Conservation (phyloP, 2,329 filamentous ascomycete genomes). For the Chalaropsis thielavioides region DNA sequence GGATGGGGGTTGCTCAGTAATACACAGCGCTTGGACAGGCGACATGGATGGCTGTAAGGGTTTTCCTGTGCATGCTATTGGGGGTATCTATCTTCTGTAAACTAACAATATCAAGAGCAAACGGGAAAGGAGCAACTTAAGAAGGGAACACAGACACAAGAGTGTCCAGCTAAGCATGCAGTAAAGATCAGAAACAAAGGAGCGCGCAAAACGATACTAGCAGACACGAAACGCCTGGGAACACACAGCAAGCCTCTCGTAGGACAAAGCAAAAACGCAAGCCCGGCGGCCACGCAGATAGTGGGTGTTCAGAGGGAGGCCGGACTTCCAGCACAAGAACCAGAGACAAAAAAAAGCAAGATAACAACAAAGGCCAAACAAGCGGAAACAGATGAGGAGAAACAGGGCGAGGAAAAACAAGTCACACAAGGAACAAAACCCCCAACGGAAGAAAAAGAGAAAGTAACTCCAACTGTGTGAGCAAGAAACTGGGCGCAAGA, state of each 20-base stretch:
- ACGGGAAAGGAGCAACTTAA: neutral
- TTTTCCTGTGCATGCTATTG: neutral
- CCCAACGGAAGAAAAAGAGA: neutral
- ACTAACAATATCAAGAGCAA: slow-evolving; percentile 7
- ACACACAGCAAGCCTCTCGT: no score
- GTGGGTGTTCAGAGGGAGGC: no score
- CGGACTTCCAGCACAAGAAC: neutral
- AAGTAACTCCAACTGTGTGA: neutral
- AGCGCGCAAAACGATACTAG: neutral
- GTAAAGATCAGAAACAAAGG: neutral
- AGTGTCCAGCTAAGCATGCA: slow-evolving; percentile 3
- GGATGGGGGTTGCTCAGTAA: no score
- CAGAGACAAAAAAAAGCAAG: neutral
- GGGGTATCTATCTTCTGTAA: slow-evolving; percentile 4
- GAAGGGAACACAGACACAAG: neutral
- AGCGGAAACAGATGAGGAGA: neutral
- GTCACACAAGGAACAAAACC: no score
- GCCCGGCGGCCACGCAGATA: no score
- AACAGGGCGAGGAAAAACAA: neutral
- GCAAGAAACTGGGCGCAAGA: slow-evolving; percentile 10
- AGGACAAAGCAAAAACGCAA: no score
- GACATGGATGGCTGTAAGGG: neutral
- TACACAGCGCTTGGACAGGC: neutral
- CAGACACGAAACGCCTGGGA: no score
- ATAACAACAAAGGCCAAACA: neutral